A percentile compares a stretch with the other conserved stretches of the same genome.
Conservation (phyloP, 306 rosid genomes). For the Trichosanthes cucumerina region DNA sequence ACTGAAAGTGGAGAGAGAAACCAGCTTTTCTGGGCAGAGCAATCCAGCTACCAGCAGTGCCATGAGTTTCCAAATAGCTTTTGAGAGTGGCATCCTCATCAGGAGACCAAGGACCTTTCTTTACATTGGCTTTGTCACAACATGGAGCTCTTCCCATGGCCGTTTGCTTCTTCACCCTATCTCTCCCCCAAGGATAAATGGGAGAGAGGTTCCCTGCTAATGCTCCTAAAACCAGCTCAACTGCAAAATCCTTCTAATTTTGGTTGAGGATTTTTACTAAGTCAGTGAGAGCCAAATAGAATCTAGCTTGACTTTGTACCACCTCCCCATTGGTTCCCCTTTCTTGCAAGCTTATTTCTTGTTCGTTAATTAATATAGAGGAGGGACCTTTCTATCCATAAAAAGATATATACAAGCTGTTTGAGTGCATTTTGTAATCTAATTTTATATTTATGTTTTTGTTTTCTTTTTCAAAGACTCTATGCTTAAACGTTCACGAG, state of each 20-base stretch:
- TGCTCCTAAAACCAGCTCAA: neutral
- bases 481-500: neutral
- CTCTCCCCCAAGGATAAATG: neutral
- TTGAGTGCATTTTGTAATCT: neutral
- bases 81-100: constrained; percentile 79
- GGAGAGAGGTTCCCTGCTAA: neutral
- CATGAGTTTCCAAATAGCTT: constrained; percentile 46
- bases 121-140: constrained; percentile 80
- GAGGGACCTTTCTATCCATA: neutral
- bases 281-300: neutral
- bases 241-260: neutral
- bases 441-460: neutral
- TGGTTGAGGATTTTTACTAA: neutral
- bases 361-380: constrained; percentile 1
- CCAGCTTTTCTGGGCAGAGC: constrained; percentile 82
- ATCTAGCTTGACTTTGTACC: neutral
- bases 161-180: neutral
- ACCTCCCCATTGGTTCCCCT: neutral
- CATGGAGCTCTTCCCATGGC: constrained; percentile 93
- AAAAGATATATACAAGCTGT: neutral
- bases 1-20: constrained; percentile 10
- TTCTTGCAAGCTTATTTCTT: neutral
- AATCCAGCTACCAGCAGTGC: constrained; percentile 76
- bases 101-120: constrained; percentile 91
- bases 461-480: neutral